phyloP scores from a whole-genome alignment of 2,329 filamentous ascomycete genomes.

The Exophiala phaeomuriformis region DNA sequence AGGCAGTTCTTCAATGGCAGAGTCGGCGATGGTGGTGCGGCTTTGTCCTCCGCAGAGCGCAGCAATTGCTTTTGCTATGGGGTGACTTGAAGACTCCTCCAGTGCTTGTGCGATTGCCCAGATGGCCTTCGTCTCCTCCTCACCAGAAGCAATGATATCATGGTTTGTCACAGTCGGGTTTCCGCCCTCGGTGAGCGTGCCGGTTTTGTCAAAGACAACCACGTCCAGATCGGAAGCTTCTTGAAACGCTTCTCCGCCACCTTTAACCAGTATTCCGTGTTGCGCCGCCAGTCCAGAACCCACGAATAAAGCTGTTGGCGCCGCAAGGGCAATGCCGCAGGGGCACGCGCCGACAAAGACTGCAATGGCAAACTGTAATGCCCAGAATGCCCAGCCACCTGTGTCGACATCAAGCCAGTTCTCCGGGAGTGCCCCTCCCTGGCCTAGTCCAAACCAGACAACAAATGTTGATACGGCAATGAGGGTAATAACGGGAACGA shows the following conservation, averaged over 20 bases:
- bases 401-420: conserved; percentile 47
- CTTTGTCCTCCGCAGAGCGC: conserved; percentile 39
- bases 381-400: conserved; percentile 47
- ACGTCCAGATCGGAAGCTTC: conserved; percentile 71
- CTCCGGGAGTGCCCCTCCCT: conserved; percentile 37
- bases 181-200: conserved; percentile 64
- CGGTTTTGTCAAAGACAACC: conserved; percentile 84
- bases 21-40: conserved; percentile 27
- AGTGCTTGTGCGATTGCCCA: conserved; percentile 44
- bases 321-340: conserved; percentile 75
- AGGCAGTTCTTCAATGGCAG: conserved; percentile 47
- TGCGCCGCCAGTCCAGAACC: conserved; percentile 72
- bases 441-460: conserved; percentile 41
- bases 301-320: conserved; percentile 79
- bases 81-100: conserved; percentile 55
- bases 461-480: conserved; percentile 43
- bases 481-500: conserved; percentile 44
- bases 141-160: conserved; percentile 32
- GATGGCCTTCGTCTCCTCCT: conserved; percentile 31
- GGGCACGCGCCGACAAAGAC: conserved; percentile 84
- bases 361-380: conserved; percentile 63
- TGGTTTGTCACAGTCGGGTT: conserved; percentile 48
- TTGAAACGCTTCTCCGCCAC: conserved; percentile 78
- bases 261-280: conserved; percentile 73
- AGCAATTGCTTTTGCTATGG: conserved; percentile 50